Evolutionary conservation across 768 basidiomycete species (phyloP).

Genomic region (Boletus patriciae): DNA sequence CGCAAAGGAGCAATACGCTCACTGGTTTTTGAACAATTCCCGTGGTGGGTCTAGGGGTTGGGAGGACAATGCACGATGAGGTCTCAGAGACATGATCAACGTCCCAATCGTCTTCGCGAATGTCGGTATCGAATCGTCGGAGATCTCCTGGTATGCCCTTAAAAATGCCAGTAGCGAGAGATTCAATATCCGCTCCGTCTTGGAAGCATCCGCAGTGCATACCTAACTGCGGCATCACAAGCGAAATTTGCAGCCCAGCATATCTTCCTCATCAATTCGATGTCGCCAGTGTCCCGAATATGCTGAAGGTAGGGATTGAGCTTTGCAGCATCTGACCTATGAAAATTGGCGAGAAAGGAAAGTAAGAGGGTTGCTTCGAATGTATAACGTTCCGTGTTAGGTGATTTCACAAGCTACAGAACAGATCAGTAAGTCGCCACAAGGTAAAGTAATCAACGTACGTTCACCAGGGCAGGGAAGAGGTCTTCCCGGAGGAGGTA

Average conservation of each 20-base stretch:
- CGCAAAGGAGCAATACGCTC: slow-evolving; percentile 10
- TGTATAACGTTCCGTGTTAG: slow-evolving; percentile 53
- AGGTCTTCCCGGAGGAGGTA: slow-evolving; percentile 66
- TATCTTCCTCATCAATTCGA: slow-evolving; percentile 54
- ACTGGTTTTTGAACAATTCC: slow-evolving; percentile 62
- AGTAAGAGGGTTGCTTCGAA: slow-evolving; percentile 62
- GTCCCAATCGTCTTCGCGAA: slow-evolving; percentile 52
- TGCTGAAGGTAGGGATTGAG: slow-evolving; percentile 64
- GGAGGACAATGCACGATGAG: slow-evolving; percentile 51
- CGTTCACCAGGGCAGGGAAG: slow-evolving; percentile 53
- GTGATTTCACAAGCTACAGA: slow-evolving; percentile 53
- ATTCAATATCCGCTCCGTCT: neutral
- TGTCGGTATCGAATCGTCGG: slow-evolving; percentile 52
- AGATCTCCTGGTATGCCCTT: slow-evolving; percentile 58
- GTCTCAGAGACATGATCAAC: slow-evolving; percentile 51
- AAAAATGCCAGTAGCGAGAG: neutral
- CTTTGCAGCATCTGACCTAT: slow-evolving; percentile 68
- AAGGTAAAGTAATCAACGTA: slow-evolving; percentile 27
- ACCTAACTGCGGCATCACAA: slow-evolving; percentile 53
- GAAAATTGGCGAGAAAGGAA: slow-evolving; percentile 67
- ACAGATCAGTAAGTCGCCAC: neutral
- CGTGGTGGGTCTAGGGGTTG: slow-evolving; percentile 47
- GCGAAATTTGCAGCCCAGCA: slow-evolving; percentile 57
- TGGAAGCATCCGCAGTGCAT: slow-evolving; percentile 11
- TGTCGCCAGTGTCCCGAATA: slow-evolving; percentile 48